These are phyloP conservation scores for Naganishia cerealis DNA, from an alignment of 1,284 basidiomycete genomes.

Conservation along the genomic window DNA sequence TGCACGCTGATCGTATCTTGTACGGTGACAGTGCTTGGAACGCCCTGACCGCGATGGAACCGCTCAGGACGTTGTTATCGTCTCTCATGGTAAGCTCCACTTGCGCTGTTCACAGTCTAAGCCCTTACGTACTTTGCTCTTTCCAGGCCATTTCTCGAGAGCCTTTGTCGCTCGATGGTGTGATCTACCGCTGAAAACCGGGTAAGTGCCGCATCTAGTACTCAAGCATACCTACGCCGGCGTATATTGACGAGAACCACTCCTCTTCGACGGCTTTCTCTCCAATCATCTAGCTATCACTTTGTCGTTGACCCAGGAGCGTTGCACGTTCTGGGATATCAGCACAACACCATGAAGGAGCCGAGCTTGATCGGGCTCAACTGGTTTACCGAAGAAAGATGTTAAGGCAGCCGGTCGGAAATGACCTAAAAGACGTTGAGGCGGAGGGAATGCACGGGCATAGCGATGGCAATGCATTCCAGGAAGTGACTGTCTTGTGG, in stretches of 20 bases:
- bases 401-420: neutral
- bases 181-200: slow-evolving; percentile 50
- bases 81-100: slow-evolving; percentile 56
- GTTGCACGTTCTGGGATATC: slow-evolving; percentile 53
- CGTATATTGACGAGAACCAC: neutral
- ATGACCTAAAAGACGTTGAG: neutral
- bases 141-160: slow-evolving; percentile 71
- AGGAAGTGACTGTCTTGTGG: neutral
- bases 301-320: slow-evolving; percentile 53
- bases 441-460: neutral
- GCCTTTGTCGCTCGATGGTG: slow-evolving; percentile 65
- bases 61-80: slow-evolving; percentile 55
- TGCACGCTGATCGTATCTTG: neutral
- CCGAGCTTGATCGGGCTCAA: slow-evolving; percentile 54
- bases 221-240: neutral
- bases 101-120: slow-evolving; percentile 36
- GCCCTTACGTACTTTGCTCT: slow-evolving; percentile 57
- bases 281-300: slow-evolving; percentile 41
- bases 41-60: slow-evolving; percentile 40
- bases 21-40: slow-evolving; percentile 37
- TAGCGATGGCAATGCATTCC: neutral
- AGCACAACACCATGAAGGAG: slow-evolving; percentile 54
- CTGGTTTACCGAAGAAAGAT: slow-evolving; percentile 52
- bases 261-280: too few species aligned
- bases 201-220: slow-evolving; percentile 30